Conservation (phyloP, 805 yeast species). For the Sungouiozyma intestinalis region DNA sequence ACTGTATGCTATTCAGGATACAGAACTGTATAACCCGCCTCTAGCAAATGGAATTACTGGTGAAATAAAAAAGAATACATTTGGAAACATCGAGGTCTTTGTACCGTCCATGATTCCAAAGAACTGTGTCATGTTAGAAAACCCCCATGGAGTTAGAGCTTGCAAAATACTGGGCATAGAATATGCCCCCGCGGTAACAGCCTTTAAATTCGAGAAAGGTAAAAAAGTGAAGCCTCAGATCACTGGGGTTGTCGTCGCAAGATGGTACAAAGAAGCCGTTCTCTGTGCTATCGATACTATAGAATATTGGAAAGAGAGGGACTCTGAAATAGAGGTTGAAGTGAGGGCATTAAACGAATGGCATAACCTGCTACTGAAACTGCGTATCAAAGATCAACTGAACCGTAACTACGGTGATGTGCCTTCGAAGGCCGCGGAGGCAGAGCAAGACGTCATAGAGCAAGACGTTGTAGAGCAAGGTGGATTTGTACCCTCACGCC, state of each 20-base stretch:
- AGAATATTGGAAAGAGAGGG: constrained; percentile 25
- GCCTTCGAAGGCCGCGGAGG: no score
- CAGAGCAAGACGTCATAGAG: constrained; percentile 4
- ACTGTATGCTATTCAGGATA: constrained; percentile 69
- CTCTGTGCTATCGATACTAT: constrained; percentile 22
- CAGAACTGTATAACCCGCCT: constrained; percentile 59
- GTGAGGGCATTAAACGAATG: constrained; percentile 36
- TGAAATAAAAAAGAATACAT: constrained; percentile 60
- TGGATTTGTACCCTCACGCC: background rate
- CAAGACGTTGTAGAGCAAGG: background rate
- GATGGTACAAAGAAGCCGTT: constrained; percentile 35
- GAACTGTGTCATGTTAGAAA: constrained; percentile 55
- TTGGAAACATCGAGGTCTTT: constrained; percentile 77
- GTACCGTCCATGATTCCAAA: constrained; percentile 72
- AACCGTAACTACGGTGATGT: constrained; percentile 37
- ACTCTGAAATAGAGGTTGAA: constrained; percentile 35
- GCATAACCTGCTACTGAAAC: constrained; percentile 28
- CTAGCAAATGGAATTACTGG: constrained; percentile 44
- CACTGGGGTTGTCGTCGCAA: constrained; percentile 68
- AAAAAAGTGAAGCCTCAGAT: constrained; percentile 49
- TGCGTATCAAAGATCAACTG: constrained; percentile 29
- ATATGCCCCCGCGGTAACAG: constrained; percentile 78
- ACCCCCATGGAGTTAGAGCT: constrained; percentile 52
- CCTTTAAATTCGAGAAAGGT: constrained; percentile 59
- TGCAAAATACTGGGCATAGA: constrained; percentile 63